Conservation (phyloP, 2,329 filamentous ascomycete genomes). For the Harringtonia lauricola region DNA sequence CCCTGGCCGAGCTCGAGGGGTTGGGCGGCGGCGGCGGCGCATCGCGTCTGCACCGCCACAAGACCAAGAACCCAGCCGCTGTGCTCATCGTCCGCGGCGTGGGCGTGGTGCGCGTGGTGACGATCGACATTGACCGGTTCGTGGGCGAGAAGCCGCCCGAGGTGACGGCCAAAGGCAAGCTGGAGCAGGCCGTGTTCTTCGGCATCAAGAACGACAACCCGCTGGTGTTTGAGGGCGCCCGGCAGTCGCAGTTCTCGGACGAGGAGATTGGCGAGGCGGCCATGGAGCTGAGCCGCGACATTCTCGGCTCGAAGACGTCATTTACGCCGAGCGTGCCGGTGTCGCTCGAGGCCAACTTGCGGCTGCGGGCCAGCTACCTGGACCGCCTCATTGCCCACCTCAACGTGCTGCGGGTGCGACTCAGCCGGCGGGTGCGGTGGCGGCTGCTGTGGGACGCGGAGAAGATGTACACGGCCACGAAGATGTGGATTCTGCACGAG, state of each 20-base stretch:
- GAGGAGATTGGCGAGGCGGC: slow-evolving; percentile 69
- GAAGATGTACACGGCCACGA: slow-evolving; percentile 69
- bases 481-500: slow-evolving; percentile 76
- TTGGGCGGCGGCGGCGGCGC: not conserved
- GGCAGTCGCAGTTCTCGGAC: slow-evolving; percentile 53
- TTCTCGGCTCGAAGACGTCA: slow-evolving; percentile 65
- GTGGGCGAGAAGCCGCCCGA: slow-evolving; percentile 44
- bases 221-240: slow-evolving; percentile 67
- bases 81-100: slow-evolving; percentile 52
- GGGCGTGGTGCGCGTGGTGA: slow-evolving; percentile 48
- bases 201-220: slow-evolving; percentile 73
- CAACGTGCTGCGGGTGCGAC: slow-evolving; percentile 48
- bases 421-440: slow-evolving; percentile 66
- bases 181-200: slow-evolving; percentile 93
- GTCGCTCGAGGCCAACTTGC: slow-evolving; percentile 72
- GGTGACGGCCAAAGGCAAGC: slow-evolving; percentile 75
- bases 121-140: slow-evolving; percentile 49
- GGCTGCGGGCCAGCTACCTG: slow-evolving; percentile 60
- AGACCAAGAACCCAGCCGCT: slow-evolving; percentile 50
- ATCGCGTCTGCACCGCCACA: slow-evolving; percentile 35
- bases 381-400: slow-evolving; percentile 65
- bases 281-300: slow-evolving; percentile 66
- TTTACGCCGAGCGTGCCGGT: slow-evolving; percentile 64
- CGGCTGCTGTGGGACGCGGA: slow-evolving; percentile 80
- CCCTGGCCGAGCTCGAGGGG: slow-evolving; percentile 5